phyloP scores from a whole-genome alignment of 2,329 filamentous ascomycete genomes.

The Cladosporium sp. region DNA sequence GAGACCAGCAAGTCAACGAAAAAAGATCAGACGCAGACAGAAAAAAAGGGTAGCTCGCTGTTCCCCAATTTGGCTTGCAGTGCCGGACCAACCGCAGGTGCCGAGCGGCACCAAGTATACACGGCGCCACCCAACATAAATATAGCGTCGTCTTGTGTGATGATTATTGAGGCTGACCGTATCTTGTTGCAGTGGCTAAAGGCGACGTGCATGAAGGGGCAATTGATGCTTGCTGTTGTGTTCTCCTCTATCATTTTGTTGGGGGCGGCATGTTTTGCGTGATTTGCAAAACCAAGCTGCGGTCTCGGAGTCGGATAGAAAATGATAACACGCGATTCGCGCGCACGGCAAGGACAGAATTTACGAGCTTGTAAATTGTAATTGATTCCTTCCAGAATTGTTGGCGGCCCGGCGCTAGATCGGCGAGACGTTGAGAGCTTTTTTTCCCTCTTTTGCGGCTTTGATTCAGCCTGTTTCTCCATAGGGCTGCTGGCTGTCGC shows the following conservation, averaged over 20 bases:
- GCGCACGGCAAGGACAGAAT: neutral
- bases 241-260: no score
- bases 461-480: neutral
- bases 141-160: no score
- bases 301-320: no score
- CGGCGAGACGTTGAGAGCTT: neutral
- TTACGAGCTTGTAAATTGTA: no score
- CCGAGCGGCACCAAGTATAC: neutral
- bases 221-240: no score
- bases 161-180: no score
- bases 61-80: neutral
- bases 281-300: no score
- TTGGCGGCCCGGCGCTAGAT: neutral
- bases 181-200: no score
- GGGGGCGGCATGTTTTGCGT: no score
- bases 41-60: neutral
- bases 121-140: neutral
- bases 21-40: neutral
- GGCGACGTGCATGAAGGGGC: no score
- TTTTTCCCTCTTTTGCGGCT: no score
- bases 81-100: neutral
- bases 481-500: slow-evolving; percentile 1
- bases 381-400: neutral
- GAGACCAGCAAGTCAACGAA: no score
- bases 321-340: neutral